Conservation (phyloP, 1,284 basidiomycete species). For the Ustilago hordei region DNA sequence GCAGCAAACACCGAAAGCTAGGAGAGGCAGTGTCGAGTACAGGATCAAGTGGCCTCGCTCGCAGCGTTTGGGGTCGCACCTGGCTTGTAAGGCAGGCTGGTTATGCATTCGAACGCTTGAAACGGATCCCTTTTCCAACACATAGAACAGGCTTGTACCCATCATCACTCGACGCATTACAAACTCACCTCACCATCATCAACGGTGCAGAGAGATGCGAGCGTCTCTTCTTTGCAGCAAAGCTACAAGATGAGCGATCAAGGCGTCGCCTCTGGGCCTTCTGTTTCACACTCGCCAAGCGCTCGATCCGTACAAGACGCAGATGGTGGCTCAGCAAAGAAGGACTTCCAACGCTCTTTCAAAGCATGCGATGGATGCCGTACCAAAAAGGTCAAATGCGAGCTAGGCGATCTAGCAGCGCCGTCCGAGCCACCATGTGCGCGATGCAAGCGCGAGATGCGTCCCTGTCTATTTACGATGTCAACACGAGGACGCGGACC, state of each 20-base stretch:
- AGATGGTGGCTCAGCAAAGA: slow-evolving; percentile 32
- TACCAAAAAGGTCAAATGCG: slow-evolving; percentile 53
- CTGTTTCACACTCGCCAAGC: slow-evolving; percentile 16
- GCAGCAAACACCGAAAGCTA: not conserved
- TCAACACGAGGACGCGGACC: slow-evolving; percentile 48
- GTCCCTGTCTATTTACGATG: slow-evolving; percentile 53
- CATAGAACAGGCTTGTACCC: slow-evolving; percentile 1
- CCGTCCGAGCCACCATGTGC: slow-evolving; percentile 55
- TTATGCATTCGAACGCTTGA: slow-evolving; percentile 11
- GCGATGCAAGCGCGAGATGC: slow-evolving; percentile 50
- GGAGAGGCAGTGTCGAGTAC: not conserved
- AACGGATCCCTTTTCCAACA: not conserved
- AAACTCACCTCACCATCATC: slow-evolving; percentile 2
- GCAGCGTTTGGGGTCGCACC: slow-evolving; percentile 5
- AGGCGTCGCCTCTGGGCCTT: slow-evolving; percentile 5
- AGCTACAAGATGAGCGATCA: slow-evolving; percentile 36
- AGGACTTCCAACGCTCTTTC: slow-evolving; percentile 53
- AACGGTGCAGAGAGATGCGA: slow-evolving; percentile 27
- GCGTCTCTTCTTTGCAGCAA: slow-evolving; percentile 18
- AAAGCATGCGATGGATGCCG: slow-evolving; percentile 54
- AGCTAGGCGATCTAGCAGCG: slow-evolving; percentile 49
- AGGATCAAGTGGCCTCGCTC: not conserved
- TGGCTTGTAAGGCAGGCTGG: not conserved
- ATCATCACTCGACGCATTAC: not conserved
- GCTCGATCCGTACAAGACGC: slow-evolving; percentile 20